Percentiles rank a stretch among this genome's conserved stretches.
Evolutionary conservation across 257 asterid species (phyloP).

Genomic region (Gynochthodes officinalis): DNA sequence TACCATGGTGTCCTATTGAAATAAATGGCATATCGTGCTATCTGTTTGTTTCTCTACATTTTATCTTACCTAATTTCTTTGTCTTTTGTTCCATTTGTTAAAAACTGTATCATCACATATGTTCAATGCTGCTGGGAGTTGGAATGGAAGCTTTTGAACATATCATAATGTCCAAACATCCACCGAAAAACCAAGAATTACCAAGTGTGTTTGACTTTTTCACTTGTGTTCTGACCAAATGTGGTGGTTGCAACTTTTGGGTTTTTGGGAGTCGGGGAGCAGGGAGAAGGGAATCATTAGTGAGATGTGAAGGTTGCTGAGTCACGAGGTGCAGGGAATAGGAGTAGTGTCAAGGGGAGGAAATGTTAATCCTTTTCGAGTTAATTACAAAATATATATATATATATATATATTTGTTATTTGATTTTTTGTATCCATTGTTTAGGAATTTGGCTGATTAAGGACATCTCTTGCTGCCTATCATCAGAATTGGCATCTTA

Average conservation of each 20-base stretch:
- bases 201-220: neutral
- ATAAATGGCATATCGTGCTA: neutral
- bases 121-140: neutral
- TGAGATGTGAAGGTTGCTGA: neutral
- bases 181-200: neutral
- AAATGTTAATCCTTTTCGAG: neutral
- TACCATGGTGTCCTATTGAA: neutral
- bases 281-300: neutral
- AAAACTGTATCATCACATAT: neutral
- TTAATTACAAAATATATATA: neutral
- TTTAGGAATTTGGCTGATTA: constrained; percentile 2
- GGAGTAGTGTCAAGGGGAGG: neutral
- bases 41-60: neutral
- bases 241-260: neutral
- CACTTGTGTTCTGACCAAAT: neutral
- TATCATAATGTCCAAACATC: neutral
- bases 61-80: too few relatives aligned
- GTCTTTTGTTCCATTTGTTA: neutral
- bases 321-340: neutral
- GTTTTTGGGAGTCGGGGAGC: constrained; percentile 3
- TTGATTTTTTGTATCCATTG: neutral
- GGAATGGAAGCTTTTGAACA: neutral
- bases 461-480: constrained; percentile 7
- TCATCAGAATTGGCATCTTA: constrained; percentile 3
- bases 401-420: neutral